These are phyloP conservation scores for Uncinocarpus reesii DNA, from an alignment of 2,329 filamentous ascomycete genomes.

Conservation along the genomic window DNA sequence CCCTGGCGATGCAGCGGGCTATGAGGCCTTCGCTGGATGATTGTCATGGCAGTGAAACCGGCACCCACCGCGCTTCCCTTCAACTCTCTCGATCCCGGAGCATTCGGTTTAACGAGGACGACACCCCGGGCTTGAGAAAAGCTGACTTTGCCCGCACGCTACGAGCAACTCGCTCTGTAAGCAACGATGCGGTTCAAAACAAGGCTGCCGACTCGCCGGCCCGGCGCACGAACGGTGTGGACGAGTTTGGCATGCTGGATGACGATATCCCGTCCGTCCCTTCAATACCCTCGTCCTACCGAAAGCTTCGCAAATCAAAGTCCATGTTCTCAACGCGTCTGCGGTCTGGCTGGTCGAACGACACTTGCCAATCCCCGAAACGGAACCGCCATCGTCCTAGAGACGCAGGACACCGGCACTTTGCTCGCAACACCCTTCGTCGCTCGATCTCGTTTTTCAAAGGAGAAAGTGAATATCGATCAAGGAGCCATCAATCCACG, in stretches of 20 bases:
- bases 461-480: conserved; percentile 27
- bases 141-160: background rate
- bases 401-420: conserved; percentile 3
- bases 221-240: background rate
- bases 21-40: conserved; percentile 17
- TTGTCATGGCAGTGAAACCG: background rate
- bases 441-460: conserved; percentile 37
- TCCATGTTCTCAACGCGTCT: conserved; percentile 40
- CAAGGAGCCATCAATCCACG: conserved; percentile 16
- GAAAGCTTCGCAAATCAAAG: conserved; percentile 37
- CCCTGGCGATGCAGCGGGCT: conserved; percentile 34
- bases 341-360: conserved; percentile 20
- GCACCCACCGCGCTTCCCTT: background rate
- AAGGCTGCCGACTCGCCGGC: background rate
- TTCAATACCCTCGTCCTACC: conserved; percentile 39
- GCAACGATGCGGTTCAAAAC: conserved; percentile 17
- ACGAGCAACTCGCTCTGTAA: conserved; percentile 16
- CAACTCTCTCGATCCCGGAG: conserved; percentile 8
- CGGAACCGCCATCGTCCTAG: conserved; percentile 8
- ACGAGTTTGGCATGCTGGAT: conserved; percentile 11
- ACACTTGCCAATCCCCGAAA: conserved; percentile 6
- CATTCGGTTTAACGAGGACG: conserved; percentile 7
- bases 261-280: conserved; percentile 26
- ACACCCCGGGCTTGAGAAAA: background rate
- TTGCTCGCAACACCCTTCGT: conserved; percentile 24